A percentile compares a stretch with the other conserved stretches of the same genome.
Evolutionary conservation across 805 yeast genomes (phyloP).

Genomic region (Sugiyamaella qingdaonensis): DNA sequence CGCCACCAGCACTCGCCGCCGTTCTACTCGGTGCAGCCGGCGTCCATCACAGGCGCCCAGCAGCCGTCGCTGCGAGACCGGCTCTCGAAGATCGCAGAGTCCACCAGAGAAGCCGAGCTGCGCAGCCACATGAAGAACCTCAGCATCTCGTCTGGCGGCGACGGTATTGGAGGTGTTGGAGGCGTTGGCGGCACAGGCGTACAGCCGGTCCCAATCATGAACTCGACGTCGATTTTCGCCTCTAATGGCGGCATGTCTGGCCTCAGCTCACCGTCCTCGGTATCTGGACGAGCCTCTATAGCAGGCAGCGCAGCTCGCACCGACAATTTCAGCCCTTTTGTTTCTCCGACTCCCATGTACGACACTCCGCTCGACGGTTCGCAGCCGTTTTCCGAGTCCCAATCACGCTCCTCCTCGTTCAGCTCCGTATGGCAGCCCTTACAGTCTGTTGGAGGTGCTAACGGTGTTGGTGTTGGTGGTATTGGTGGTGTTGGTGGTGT

Average conservation of each 20-base stretch:
- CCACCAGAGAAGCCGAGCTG: slow-evolving; percentile 33
- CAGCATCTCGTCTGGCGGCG: not conserved
- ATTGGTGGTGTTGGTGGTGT: not conserved
- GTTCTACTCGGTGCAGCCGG: not conserved
- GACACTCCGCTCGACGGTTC: slow-evolving; percentile 9
- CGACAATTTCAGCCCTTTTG: slow-evolving; percentile 10
- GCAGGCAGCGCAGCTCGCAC: not conserved
- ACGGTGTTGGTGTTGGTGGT: not conserved
- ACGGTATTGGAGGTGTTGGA: not conserved
- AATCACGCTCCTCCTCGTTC: slow-evolving; percentile 19
- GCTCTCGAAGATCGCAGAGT: slow-evolving; percentile 27
- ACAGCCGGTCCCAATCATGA: not conserved
- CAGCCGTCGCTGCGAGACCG: slow-evolving; percentile 32
- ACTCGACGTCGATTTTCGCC: not conserved
- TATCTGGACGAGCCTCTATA: slow-evolving; percentile 11
- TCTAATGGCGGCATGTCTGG: slow-evolving; percentile 4
- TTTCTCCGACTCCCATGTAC: slow-evolving; percentile 15
- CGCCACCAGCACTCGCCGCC: not conserved
- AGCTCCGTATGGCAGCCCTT: slow-evolving; percentile 19
- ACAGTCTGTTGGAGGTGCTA: not conserved
- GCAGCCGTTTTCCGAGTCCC: slow-evolving; percentile 6
- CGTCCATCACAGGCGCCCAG: not conserved
- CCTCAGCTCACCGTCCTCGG: slow-evolving; percentile 15
- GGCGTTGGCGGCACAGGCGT: not conserved
- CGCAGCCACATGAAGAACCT: slow-evolving; percentile 16